Evolutionary conservation across 108 stramenopile species (phyloP), one percentile per base, ranked within the genome.

Genomic region (Nitzschia sp.): DNA sequence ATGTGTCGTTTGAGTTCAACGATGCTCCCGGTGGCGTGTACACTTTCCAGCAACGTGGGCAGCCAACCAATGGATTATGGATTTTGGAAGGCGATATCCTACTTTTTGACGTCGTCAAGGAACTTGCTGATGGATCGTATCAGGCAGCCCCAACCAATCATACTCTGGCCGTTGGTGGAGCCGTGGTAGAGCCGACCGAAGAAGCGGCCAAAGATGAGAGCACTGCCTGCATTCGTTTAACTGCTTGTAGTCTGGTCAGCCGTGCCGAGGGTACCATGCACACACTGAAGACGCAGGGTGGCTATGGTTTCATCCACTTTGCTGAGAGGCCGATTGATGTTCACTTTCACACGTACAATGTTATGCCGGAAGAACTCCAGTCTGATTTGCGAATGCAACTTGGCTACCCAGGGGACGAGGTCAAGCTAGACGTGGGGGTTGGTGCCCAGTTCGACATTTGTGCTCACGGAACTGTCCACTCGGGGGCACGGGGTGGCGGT

Each of bases 381-480:
- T 6, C 25, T 17, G 92, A 90, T 79, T 51, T 90, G 60, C 46
- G 77, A 46, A 64, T 27, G 27, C 74, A 83, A 54, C 53, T 88
- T 70, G 72, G 69, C 6, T 46, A 53, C 47, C 28, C 61, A 45
- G 68, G 75, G 54, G 49, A 54, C 26, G 53, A 54, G 18, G 11
- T 67, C 2, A 42, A 24, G 47, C 53, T 82, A 17, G 76, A 76
- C 25, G 76, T 73, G 25, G 92, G 86, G 3, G 72, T 78, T 36
- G 89, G 85, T 56, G 87, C 90, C 21, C 71, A 80, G 45, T 93
- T 93, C 71, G 92, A 93, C 69, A 66, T 93, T 26, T 90, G 87
- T 17, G 34, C 83, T n/a, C 85, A 88, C 47, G 74, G 74, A 32
- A 66, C 66, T 11, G 46, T 66, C 19, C 61, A 62, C 18, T 15